phyloP scores from a whole-genome alignment of 1,139 yeast genomes.

The Pneumocystis carinii region DNA sequence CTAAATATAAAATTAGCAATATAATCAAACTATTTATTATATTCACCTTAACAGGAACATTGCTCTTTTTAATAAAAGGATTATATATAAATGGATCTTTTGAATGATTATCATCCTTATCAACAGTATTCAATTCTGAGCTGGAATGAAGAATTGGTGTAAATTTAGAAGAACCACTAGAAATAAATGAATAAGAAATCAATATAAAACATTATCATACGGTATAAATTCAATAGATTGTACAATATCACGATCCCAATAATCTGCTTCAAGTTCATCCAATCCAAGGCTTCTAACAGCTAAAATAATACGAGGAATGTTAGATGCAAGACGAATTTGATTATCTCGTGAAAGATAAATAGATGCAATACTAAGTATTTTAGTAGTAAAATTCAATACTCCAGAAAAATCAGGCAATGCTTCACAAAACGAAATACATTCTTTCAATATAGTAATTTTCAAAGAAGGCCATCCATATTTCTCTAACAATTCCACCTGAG shows the following conservation, averaged over 20 bases:
- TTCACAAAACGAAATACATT: conserved; percentile 43
- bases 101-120: conserved; percentile 5
- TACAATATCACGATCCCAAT: conserved; percentile 61
- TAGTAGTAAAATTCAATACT: conserved; percentile 34
- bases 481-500: conserved; percentile 11
- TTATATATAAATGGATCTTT: conserved; percentile 27
- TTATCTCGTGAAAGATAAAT: conserved; percentile 39
- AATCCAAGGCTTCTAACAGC: conserved; percentile 20
- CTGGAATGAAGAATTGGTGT: conserved; percentile 12
- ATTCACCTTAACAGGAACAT: neutral
- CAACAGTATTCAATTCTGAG: conserved; percentile 3
- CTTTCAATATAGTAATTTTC: conserved; percentile 41
- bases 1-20: conserved; percentile 2
- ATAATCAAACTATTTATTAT: neutral
- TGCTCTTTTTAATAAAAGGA: conserved; percentile 24
- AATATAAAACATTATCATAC: conserved; percentile 13
- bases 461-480: conserved; percentile 41
- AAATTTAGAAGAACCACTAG: conserved; percentile 2
- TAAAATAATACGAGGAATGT: conserved; percentile 21
- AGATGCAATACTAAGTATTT: conserved; percentile 31
- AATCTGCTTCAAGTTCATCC: conserved; percentile 25
- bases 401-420: conserved; percentile 35
- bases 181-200: neutral
- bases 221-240: conserved; percentile 32
- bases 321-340: conserved; percentile 27